Base-by-base conservation (phyloP, 2,329 filamentous ascomycete genomes). In the Anisogramma anomala region DNA sequence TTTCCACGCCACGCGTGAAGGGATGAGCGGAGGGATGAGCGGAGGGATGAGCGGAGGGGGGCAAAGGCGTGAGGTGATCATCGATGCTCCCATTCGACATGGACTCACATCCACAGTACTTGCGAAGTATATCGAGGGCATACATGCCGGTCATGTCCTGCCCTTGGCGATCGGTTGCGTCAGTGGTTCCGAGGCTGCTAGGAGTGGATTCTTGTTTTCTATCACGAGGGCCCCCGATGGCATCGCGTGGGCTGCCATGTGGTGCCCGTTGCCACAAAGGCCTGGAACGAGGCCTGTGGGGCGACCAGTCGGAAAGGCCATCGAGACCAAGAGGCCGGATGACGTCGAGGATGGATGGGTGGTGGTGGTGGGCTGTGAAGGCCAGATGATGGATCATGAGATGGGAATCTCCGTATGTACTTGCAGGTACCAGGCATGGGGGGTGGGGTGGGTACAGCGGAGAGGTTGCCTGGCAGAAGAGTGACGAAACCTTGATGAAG, bases 161-260 rank as follows among this genome's bases (percentile, higher is more conserved):
- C n/a, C n/a, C n/a, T 23, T 5, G 22, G 13, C 8, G 33, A 14
- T 20, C 39, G 22, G 22, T 45, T 46, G 43, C 43, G 43, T 46
- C 43, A 46, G 43, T 32, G 43, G 36, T 23, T 13, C 31, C 32
- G 14, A 17, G 31, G 25, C 15, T 22, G 25, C 19, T 15, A 32
- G 31, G 34, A 34, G 35, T 41, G 41, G 41, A 36, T 32, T 47
- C 45, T 41, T 47, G 37, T 39, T 44, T 44, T 35, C 31, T 20
- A 28, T 22, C 32, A 33, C 41, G 20, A 31, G 41, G 41, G 32
- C 15, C 32, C 35, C 28, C 15, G 15, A 15, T 32, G 41, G 26
- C 33, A 20, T 25, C 35, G 14, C 26, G 19, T 28, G 14, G 15
- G n/a, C 31, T 35, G 27, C 22, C 35, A 19, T 23, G 19, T 28